Percentiles rank a stretch among this genome's conserved stretches.
phyloP scores from a whole-genome alignment of 345 rosid species.

The Cochlearia excelsa region DNA sequence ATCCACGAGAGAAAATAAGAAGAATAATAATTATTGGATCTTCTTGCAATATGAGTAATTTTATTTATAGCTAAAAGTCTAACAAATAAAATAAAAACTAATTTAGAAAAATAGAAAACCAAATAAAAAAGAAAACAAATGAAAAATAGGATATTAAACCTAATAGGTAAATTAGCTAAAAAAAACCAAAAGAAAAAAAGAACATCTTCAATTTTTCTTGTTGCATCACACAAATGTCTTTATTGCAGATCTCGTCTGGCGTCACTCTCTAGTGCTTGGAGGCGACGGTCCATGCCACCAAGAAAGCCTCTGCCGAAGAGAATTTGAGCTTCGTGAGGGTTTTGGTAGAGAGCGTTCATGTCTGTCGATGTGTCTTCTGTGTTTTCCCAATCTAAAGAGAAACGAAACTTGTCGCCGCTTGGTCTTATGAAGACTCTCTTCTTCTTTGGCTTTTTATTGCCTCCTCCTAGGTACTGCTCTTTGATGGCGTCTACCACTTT shows the following conservation, averaged over 20 bases:
- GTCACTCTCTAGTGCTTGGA: conserved; percentile 88
- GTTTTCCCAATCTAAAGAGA: conserved; percentile 95
- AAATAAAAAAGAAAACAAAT: no score
- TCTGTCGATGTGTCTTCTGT: conserved; percentile 90
- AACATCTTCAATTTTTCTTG: no score
- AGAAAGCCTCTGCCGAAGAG: conserved; percentile 90
- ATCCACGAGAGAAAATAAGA: no score
- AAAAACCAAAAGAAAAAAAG: no score
- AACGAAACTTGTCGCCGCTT: conserved; percentile 76
- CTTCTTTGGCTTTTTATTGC: conserved; percentile 75
- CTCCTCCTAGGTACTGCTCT: conserved; percentile 82
- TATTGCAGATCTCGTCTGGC: conserved; percentile 74
- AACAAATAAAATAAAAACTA: no score
- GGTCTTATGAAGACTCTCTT: conserved; percentile 67
- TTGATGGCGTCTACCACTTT: conserved; percentile 81
- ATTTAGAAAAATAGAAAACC: no score
- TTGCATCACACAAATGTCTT: conserved; percentile 33
- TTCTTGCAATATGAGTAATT: no score
- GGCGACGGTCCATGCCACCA: conserved; percentile 91
- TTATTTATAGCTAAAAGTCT: no score
- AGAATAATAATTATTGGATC: no score
- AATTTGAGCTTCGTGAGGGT: conserved; percentile 94
- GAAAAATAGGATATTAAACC: no score
- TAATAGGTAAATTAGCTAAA: no score
- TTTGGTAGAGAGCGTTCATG: conserved; percentile 76